Evolutionary conservation across 2,329 filamentous ascomycete species (phyloP).

Genomic region (Colletotrichum ledebouriae): DNA sequence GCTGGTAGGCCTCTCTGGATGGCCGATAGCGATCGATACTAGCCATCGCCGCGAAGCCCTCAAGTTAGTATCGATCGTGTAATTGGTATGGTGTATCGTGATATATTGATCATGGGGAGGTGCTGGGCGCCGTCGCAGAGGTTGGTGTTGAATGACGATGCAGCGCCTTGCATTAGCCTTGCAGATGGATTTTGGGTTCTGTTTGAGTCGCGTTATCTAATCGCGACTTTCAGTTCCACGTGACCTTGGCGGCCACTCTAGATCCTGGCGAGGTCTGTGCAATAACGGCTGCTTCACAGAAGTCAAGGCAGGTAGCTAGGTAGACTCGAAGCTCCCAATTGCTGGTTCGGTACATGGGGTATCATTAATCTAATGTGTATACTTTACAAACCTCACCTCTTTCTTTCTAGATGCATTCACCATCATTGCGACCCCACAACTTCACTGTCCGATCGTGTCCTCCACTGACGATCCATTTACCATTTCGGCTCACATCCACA

Average conservation of each 20-base stretch:
- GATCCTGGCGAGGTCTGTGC: constrained; percentile 2
- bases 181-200: constrained; percentile 32
- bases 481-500: constrained; percentile 88
- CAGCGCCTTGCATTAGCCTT: constrained; percentile 6
- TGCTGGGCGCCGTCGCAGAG: constrained; percentile 32
- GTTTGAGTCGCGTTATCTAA: constrained; percentile 46
- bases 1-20: constrained; percentile 69
- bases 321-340: not conserved
- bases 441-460: constrained; percentile 97
- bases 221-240: constrained; percentile 33
- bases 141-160: constrained; percentile 21
- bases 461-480: constrained; percentile 92
- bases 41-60: constrained; percentile 59
- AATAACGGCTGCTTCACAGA: not conserved
- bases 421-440: constrained; percentile 91
- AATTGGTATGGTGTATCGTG: constrained; percentile 1
- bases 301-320: not conserved
- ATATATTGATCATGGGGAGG: constrained; percentile 33
- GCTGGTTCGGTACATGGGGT: constrained; percentile 6
- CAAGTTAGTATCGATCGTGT: constrained; percentile 6
- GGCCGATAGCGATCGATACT: constrained; percentile 72
- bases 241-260: constrained; percentile 19
- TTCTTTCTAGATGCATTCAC: constrained; percentile 61
- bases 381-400: not conserved
- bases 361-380: constrained; percentile 27